Evolutionary conservation across 805 yeast species (phyloP), one percentile per base, ranked within the genome.

Genomic region (Jamesozyma rosinii): DNA sequence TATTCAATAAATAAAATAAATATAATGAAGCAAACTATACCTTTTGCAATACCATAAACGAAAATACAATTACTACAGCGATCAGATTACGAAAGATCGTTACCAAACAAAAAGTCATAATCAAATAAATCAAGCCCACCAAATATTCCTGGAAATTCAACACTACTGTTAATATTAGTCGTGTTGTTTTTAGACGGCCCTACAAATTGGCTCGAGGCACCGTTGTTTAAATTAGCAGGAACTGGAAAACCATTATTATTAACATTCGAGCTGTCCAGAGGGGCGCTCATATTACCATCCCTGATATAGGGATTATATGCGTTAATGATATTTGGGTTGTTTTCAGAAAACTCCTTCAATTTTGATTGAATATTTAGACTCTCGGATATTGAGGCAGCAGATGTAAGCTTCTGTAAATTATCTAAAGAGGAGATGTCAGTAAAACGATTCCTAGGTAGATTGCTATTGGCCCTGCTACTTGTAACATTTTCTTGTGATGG

Each of bases 51-150:
- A n/a, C n/a, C n/a, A n/a, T n/a, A n/a, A n/a, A n/a, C n/a, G n/a
- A n/a, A n/a, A n/a, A n/a, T n/a, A n/a, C n/a, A n/a, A n/a, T n/a
- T n/a, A n/a, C n/a, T n/a, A n/a, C n/a, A n/a, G n/a, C n/a, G 6
- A 24, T 24, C 29, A 17, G 2, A 31, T n/a, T 37, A 49, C 3
- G 51, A 37, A n/a, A 49, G 42, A 22, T 52, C 57, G 37, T 49
- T 54, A 10, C 59, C 54, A 35, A 57, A 54, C 20, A 55, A 41
- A 38, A 57, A 55, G 39, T 57, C 61, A 44, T 58, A 59, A 40
- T 59, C 61, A 40, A 59, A 58, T 17, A 58, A 41, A 40, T 58
- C 63, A 14, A 59, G 46, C 1, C 60, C 58, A 8, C 59, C 63
- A 40, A 56, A 52, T 11, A 51, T 44, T 4, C 52, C 57, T 11